Base-by-base conservation (phyloP, 495 filamentous ascomycete genomes). In the Glutinoglossum americanum region DNA sequence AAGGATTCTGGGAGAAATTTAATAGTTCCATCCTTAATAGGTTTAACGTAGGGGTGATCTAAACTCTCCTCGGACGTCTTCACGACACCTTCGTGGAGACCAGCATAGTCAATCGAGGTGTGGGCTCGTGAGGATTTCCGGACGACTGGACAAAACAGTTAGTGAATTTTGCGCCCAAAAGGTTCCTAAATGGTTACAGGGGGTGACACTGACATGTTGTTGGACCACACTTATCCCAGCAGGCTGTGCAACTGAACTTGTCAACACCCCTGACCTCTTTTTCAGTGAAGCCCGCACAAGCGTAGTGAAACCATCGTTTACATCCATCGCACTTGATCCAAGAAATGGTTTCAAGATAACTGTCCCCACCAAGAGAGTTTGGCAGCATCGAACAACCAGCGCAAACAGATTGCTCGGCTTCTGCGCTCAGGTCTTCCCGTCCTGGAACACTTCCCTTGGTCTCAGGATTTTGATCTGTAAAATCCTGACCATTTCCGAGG, bases 281-380 rank as follows among this genome's bases (percentile, higher is more conserved):
- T 58, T 80, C 79, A 62, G 73, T 82, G 62, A 87, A 83, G 5
- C 80, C 81, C 21, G 82, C 82, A 64, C 83, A 87, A 39, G 78
- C 74, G 53, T 80, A 82, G 64, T 87, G 83, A 61, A 80, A 85
- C 83, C 83, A 87, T 27, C 70, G 73, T 61, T 84, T 83, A 65
- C 83, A 87, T 33, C 80, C 82, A 65, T 87, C 82, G 62, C 83
- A 87, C 30, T 74, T 78, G 59, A 87, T 85, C 83, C 83, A 87
- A 15, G 78, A 77, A 58, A 75, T 75, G 57, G 74, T 71, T 62
- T 66, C 54, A 64, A 60, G 66, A 60, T 59, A 68, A 61, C 39
- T 64, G 57, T 54, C 67, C 41, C 63, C 67, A 27, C 61, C 63
- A 30, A 65, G 54, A 8, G 63, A 60, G 35, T 62, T 60, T 23